A percentile compares a stretch with the other conserved stretches of the same genome.
These are phyloP conservation scores for Fusarium phyllophilum DNA, from an alignment of 2,329 filamentous ascomycete species.

Conservation along the genomic window DNA sequence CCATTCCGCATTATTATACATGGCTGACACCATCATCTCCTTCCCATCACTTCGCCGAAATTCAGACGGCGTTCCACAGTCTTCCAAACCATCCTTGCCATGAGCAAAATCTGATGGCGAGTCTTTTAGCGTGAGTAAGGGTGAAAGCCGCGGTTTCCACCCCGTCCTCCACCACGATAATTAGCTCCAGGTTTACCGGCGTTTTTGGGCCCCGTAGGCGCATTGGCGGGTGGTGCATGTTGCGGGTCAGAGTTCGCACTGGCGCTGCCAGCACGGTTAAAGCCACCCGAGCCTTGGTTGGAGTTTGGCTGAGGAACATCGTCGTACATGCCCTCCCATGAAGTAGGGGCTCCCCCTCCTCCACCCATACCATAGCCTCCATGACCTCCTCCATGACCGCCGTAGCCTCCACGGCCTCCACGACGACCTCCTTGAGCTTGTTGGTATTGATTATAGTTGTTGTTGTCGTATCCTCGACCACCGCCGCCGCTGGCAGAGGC, in stretches of 20 bases:
- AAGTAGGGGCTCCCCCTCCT: slow-evolving; percentile 75
- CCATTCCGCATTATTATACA: slow-evolving; percentile 20
- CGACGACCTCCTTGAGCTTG: slow-evolving; percentile 49
- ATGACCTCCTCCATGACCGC: slow-evolving; percentile 42
- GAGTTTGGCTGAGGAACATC: slow-evolving; percentile 87
- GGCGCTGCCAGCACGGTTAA: slow-evolving; percentile 54
- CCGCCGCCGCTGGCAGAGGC: slow-evolving; percentile 39
- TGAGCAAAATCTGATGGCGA: background rate
- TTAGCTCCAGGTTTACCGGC: slow-evolving; percentile 91
- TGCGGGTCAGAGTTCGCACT: slow-evolving; percentile 55
- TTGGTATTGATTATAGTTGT: slow-evolving; percentile 54
- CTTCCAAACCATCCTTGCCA: background rate
- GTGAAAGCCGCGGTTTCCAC: slow-evolving; percentile 79
- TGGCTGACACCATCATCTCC: background rate
- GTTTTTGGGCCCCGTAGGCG: slow-evolving; percentile 96
- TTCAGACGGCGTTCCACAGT: background rate
- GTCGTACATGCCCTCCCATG: slow-evolving; percentile 98
- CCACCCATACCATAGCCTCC: slow-evolving; percentile 50
- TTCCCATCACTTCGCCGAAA: slow-evolving; percentile 15
- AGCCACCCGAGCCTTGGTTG: slow-evolving; percentile 54
- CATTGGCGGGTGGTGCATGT: slow-evolving; percentile 64
- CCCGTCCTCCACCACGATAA: slow-evolving; percentile 89
- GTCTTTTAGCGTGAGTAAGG: slow-evolving; percentile 67
- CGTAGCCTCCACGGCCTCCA: slow-evolving; percentile 47
- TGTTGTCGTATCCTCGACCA: slow-evolving; percentile 46